phyloP scores from a whole-genome alignment of 257 asterid genomes.

The Solanum appendiculatum region DNA sequence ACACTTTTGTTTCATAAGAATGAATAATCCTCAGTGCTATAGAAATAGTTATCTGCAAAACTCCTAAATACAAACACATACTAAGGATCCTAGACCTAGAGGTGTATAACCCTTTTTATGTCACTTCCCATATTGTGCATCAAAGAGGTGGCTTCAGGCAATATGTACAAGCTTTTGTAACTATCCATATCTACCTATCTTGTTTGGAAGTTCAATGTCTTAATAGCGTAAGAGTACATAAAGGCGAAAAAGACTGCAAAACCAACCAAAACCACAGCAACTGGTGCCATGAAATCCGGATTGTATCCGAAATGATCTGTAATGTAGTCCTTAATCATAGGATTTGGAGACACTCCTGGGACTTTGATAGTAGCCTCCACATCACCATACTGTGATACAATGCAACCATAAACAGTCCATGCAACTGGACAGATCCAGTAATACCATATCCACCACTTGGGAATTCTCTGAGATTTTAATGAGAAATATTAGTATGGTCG shows the following conservation, averaged over 20 bases:
- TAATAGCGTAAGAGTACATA: constrained; percentile 46
- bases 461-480: constrained; percentile 57
- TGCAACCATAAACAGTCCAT: constrained; percentile 86
- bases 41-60: neutral
- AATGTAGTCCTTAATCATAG: constrained; percentile 44
- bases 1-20: neutral
- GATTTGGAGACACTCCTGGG: constrained; percentile 27
- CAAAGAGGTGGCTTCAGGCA: neutral
- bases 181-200: constrained; percentile 13
- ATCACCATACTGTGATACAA: constrained; percentile 79
- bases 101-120: neutral
- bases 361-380: constrained; percentile 27
- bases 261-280: constrained; percentile 35
- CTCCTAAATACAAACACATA: neutral
- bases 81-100: neutral
- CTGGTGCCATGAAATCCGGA: constrained; percentile 40
- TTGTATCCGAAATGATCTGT: constrained; percentile 52
- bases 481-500: neutral
- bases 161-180: neutral
- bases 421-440: constrained; percentile 94
- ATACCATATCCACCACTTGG: constrained; percentile 95
- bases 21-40: neutral
- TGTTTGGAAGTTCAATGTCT: constrained; percentile 48
- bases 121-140: neutral
- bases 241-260: constrained; percentile 47